Base-by-base conservation (phyloP, 1,284 basidiomycete genomes). In the Melampsora abietis-canadensis region DNA sequence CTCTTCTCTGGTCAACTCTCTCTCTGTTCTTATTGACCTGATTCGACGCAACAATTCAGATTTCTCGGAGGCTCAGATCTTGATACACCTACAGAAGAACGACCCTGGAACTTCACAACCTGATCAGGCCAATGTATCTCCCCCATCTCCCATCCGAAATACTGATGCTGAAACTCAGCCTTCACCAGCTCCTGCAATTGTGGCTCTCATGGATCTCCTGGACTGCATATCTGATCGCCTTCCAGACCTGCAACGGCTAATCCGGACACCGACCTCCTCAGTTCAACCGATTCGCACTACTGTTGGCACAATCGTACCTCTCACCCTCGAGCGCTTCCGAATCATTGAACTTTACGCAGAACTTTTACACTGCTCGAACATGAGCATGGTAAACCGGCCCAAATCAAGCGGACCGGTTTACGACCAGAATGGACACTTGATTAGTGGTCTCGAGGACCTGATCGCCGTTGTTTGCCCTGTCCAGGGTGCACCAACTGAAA, bases 21-120 rank as follows among this genome's bases (percentile, higher is more conserved):
- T 95, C 78, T 90, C 90, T 66, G 88, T 98, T 79, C 86, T 98
- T 77, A 91, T 97, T 79, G 96, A 99, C 82, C 87, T 99, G 48
- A 98, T 99, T 78, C 88, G 96, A 72, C 94, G 98, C 82, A 98
- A 98, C 83, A 98, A 98, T 83, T 95, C 94, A 68, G 95, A 99
- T 82, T 97, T 94, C 82, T 95, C 96, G 80, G 96, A 99, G 84
- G 95, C 94, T 17, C 96, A 95, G 82, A 86, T 98, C n/a, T 96
- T 97, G 84, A 93, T 97, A 81, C 94, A 92, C 0, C 84, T 97
- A 59, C 89, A 94, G 65, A 93, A 94, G 81, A 92, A 63, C 86
- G 97, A 37, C 93, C 96, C 87, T 93, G 6, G 91, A 92, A 80
- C 91, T 92, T 78, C 88, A 90, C 66, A 81, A 76, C 78, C 82